phyloP scores from a whole-genome alignment of 2,329 filamentous ascomycete species.

The Colletotrichum paranaense region DNA sequence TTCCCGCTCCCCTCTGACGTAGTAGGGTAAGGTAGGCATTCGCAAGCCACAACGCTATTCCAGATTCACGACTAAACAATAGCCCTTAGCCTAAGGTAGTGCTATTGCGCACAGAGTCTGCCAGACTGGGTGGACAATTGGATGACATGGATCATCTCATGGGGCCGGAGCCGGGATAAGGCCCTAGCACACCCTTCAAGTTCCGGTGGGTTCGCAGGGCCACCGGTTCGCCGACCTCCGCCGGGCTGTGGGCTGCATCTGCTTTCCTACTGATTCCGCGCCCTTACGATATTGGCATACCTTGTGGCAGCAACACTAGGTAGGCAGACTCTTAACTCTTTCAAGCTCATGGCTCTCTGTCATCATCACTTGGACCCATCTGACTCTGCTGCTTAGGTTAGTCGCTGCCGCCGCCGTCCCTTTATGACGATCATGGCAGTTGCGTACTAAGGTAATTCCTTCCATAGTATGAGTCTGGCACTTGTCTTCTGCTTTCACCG shows the following conservation, averaged over 20 bases:
- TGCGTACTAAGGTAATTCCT: conserved; percentile 1
- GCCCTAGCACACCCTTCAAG: conserved; percentile 10
- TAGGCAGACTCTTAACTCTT: neutral
- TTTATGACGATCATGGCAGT: neutral
- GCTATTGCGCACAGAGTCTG: neutral
- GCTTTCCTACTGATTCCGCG: neutral
- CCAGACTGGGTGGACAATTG: conserved; percentile 13
- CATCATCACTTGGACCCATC: neutral
- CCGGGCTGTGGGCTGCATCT: neutral
- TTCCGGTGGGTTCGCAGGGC: conserved; percentile 18
- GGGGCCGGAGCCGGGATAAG: conserved; percentile 11
- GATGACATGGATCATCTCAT: conserved; percentile 14
- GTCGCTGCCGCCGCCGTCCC: neutral
- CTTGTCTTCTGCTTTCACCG: conserved; percentile 6
- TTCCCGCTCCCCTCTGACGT: no score
- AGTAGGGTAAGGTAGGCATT: neutral
- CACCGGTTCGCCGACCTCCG: neutral
- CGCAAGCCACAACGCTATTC: neutral
- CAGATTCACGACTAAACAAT: neutral
- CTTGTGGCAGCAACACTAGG: conserved; percentile 5
- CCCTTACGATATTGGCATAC: conserved; percentile 2
- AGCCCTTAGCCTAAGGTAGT: neutral
- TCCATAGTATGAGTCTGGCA: neutral
- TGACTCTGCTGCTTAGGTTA: neutral
- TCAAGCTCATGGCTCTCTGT: neutral